Percentiles rank a stretch among this genome's conserved stretches.
Conservation (phyloP, 2,329 filamentous ascomycete species). For the Colletotrichum musicola region DNA sequence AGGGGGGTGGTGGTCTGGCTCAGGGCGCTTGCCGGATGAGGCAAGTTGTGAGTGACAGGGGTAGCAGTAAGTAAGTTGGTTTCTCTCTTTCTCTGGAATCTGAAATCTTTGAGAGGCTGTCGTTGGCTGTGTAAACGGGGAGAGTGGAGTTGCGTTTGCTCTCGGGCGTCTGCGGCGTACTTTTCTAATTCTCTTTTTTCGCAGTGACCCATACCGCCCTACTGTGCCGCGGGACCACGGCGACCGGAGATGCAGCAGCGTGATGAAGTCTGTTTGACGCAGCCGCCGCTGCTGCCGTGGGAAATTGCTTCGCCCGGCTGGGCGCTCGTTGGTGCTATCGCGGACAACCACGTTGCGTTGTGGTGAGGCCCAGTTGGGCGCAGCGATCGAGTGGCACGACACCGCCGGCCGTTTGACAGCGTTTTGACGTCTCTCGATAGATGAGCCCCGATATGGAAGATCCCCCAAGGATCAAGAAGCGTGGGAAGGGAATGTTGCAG, state of each 20-base stretch:
- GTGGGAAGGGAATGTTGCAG: neutral
- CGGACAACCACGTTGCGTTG: neutral
- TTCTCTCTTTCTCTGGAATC: neutral
- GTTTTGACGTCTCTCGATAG: neutral
- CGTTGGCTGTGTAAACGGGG: no score
- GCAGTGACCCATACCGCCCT: neutral
- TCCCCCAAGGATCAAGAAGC: neutral
- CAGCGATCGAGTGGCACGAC: neutral
- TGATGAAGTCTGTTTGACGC: neutral
- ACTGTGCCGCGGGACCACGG: conserved; percentile 26
- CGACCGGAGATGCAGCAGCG: conserved; percentile 3
- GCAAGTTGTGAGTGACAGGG: conserved; percentile 8
- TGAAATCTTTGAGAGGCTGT: no score
- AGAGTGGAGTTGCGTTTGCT: no score
- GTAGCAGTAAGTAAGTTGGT: neutral
- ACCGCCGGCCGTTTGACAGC: neutral
- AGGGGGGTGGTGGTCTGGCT: conserved; percentile 3
- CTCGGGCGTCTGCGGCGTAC: no score
- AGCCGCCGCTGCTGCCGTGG: conserved; percentile 13
- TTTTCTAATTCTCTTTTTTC: no score
- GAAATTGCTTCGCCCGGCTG: conserved; percentile 30
- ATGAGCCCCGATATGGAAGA: neutral
- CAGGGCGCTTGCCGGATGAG: conserved; percentile 36
- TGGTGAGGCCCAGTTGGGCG: no score
- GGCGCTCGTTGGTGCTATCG: neutral